Evolutionary conservation across 441 rosid species (phyloP).

Genomic region (Euphorbia corollata): DNA sequence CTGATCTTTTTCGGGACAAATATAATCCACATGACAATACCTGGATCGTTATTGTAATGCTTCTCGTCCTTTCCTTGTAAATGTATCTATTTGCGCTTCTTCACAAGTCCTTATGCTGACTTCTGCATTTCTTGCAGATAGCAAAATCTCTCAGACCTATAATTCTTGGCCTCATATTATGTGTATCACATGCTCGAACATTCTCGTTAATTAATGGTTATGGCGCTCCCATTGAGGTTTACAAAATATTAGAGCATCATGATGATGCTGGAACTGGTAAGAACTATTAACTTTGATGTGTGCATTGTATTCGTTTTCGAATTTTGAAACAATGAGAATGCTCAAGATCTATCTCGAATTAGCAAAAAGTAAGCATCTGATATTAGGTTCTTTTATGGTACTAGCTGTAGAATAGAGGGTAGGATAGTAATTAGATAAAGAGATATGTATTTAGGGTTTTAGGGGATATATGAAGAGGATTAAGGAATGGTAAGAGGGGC

Average conservation of each 20-base stretch:
- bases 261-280: conserved; percentile 73
- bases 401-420: background rate
- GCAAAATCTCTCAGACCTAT: conserved; percentile 63
- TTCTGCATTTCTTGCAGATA: conserved; percentile 40
- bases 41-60: conserved; percentile 44
- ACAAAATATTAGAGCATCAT: conserved; percentile 83
- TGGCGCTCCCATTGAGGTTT: conserved; percentile 66
- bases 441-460: too few relatives aligned
- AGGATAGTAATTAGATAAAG: too few relatives aligned
- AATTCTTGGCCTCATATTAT: conserved; percentile 62
- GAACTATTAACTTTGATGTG: background rate
- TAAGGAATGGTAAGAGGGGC: too few relatives aligned
- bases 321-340: background rate
- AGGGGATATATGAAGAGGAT: too few relatives aligned
- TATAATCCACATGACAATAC: conserved; percentile 45
- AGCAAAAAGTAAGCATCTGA: background rate
- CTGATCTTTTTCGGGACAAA: conserved; percentile 66
- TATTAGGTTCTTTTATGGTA: background rate
- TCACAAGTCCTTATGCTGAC: conserved; percentile 9
- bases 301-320: background rate
- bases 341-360: background rate
- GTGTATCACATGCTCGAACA: conserved; percentile 80
- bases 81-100: background rate
- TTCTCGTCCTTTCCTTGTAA: conserved; percentile 6
- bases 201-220: conserved; percentile 81